These are phyloP conservation scores for Wickerhamomyces ciferrii DNA, from an alignment of 805 yeast genomes.

Conservation along the genomic window DNA sequence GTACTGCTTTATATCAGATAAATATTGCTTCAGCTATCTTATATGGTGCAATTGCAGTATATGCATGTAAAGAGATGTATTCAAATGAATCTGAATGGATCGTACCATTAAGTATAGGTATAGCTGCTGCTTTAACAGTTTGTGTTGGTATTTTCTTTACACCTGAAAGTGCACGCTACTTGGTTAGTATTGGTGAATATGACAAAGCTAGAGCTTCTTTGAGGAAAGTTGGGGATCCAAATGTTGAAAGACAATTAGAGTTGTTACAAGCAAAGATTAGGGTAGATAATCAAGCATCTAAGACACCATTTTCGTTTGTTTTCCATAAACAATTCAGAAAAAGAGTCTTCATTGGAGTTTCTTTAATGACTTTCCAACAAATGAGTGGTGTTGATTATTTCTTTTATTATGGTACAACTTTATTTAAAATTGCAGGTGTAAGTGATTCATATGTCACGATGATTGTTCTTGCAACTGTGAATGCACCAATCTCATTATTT, in stretches of 20 bases:
- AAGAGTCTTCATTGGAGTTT: conserved; percentile 49
- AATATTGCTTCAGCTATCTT: conserved; percentile 62
- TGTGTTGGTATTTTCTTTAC: conserved; percentile 53
- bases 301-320: background rate
- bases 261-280: conserved; percentile 4
- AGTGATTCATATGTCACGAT: conserved; percentile 49
- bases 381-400: conserved; percentile 64
- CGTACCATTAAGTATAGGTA: conserved; percentile 54
- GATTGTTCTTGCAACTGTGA: conserved; percentile 48
- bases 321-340: conserved; percentile 28
- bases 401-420: conserved; percentile 60
- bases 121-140: conserved; percentile 38
- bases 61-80: conserved; percentile 37
- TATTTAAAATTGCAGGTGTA: conserved; percentile 50
- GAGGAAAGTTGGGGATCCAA: conserved; percentile 39
- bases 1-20: conserved; percentile 60
- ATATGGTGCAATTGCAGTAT: conserved; percentile 59
- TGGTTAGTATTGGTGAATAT: conserved; percentile 40
- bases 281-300: conserved; percentile 4
- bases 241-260: conserved; percentile 24
- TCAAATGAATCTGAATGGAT: conserved; percentile 54
- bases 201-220: conserved; percentile 52
- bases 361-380: conserved; percentile 57
- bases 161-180: conserved; percentile 67
- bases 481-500: conserved; percentile 44